Evolutionary conservation across 2,329 filamentous ascomycete species (phyloP).

Genomic region (Ophiostoma tasmaniense): DNA sequence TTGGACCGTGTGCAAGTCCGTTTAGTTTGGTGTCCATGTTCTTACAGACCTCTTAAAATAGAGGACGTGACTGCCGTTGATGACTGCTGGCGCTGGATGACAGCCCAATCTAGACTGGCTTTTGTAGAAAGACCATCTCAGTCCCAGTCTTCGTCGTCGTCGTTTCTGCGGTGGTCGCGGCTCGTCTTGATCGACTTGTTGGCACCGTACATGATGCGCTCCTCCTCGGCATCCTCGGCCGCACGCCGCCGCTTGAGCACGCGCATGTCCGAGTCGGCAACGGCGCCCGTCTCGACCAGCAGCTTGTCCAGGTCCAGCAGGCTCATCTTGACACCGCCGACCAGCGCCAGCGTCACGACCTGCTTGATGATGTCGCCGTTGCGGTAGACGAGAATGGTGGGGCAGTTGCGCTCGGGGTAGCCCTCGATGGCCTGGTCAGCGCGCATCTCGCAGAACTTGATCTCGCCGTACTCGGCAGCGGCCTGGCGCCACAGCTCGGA

Average conservation of each 20-base stretch:
- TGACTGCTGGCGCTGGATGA: background rate
- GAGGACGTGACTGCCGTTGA: background rate
- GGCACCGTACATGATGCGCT: conserved; percentile 42
- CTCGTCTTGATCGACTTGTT: conserved; percentile 26
- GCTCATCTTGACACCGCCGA: conserved; percentile 63
- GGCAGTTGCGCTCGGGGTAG: conserved; percentile 90
- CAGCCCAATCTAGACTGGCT: background rate
- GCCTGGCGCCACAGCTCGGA: conserved; percentile 79
- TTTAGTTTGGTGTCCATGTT: background rate
- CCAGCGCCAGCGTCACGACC: conserved; percentile 74
- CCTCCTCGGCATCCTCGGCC: conserved; percentile 53
- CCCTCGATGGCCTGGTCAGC: conserved; percentile 91
- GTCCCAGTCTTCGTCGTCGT: conserved; percentile 28
- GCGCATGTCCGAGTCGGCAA: conserved; percentile 70
- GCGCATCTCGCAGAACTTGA: conserved; percentile 96
- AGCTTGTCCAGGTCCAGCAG: conserved; percentile 72
- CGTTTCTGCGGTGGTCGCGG: conserved; percentile 17
- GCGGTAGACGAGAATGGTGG: conserved; percentile 85
- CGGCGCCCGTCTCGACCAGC: conserved; percentile 71
- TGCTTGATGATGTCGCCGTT: conserved; percentile 90
- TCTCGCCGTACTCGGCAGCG: conserved; percentile 76
- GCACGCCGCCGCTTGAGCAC: conserved; percentile 54
- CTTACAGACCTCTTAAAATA: too few relatives aligned
- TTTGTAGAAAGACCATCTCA: conserved; percentile 14
- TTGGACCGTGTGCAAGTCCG: background rate